Conservation (phyloP, 495 filamentous ascomycete species). For the Podospora pseudopauciseta region DNA sequence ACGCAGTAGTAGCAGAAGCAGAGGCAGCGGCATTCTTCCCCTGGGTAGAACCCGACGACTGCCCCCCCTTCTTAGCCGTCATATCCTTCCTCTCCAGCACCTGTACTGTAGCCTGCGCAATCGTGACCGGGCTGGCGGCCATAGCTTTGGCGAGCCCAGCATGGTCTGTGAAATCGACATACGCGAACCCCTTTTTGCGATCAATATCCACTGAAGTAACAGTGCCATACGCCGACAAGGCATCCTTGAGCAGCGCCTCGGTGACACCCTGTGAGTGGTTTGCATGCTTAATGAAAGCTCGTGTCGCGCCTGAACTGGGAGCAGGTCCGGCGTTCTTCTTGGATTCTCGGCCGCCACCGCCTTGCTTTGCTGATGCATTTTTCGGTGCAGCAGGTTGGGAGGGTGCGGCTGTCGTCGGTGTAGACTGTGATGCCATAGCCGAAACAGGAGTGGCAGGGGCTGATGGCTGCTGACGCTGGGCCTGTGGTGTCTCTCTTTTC, state of each 20-base stretch:
- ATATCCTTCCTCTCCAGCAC: slow-evolving; percentile 76
- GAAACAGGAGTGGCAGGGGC: slow-evolving; percentile 27
- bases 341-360: slow-evolving; percentile 6
- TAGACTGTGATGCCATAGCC: slow-evolving; percentile 20
- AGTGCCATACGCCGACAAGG: slow-evolving; percentile 65
- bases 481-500: slow-evolving; percentile 28
- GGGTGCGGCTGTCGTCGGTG: slow-evolving; percentile 18
- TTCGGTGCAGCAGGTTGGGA: slow-evolving; percentile 35
- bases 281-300: slow-evolving; percentile 91
- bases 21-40: slow-evolving; percentile 17
- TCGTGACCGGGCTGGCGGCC: slow-evolving; percentile 69
- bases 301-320: slow-evolving; percentile 57
- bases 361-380: slow-evolving; percentile 29
- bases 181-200: slow-evolving; percentile 88
- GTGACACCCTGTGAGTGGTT: slow-evolving; percentile 90
- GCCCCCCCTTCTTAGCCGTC: slow-evolving; percentile 27
- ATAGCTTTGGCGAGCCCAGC: slow-evolving; percentile 72
- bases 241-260: slow-evolving; percentile 66
- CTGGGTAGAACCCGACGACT: not conserved
- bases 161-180: slow-evolving; percentile 75
- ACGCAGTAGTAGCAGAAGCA: not conserved
- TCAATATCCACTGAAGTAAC: slow-evolving; percentile 82
- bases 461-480: slow-evolving; percentile 23
- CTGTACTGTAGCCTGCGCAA: slow-evolving; percentile 81
- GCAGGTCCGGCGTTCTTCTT: slow-evolving; percentile 23